Evolutionary conservation across 2,329 filamentous ascomycete genomes (phyloP), one percentile per base, ranked within the genome.

Genomic region (Colletotrichum sublineola): DNA sequence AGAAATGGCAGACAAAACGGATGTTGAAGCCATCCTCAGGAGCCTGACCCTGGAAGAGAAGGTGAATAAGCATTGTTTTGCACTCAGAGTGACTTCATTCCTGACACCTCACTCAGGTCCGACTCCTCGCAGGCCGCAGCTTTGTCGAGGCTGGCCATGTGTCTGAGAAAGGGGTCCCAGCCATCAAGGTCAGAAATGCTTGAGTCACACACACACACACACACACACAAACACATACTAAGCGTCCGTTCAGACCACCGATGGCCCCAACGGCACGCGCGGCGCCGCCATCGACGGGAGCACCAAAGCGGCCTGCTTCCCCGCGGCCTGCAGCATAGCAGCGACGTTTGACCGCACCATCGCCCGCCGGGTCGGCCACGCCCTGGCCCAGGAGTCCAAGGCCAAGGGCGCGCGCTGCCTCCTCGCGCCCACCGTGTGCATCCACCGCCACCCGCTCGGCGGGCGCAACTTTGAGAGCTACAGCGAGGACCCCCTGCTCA

Each of bases 341-440:
- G 91, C 92, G 0, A 93, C 92, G 2, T 96, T 91, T 88, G 91
- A 93, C 77, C 88, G 89, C 63, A 82, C 86, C 31, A 84, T 95
- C 50, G 90, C 81, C 1, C 24, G 24, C 24, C 24, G 24, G 24
- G 24, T 24, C 24, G 24, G 24, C 24, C 24, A 24, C 24, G 24
- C 24, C 24, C 24, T 24, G 24, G 24, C 24, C 24, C 24, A 24
- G 24, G 24, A 24, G 24, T 24, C 24, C 24, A 24, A 24, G 24
- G 24, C 24, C 24, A 24, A 24, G 24, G 24, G 24, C 24, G 24
- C 24, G 24, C 24, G 24, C 24, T 24, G 24, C 24, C 24, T 24
- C 24, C 24, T 24, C 24, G 24, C 24, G 1, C 24, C 24, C 24
- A 24, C 24, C 24, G 24, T 24, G 24, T 24, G 24, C 24, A 24